Base-by-base conservation (phyloP, 1,284 basidiomycete genomes). In the Boletellus deceptivus region DNA sequence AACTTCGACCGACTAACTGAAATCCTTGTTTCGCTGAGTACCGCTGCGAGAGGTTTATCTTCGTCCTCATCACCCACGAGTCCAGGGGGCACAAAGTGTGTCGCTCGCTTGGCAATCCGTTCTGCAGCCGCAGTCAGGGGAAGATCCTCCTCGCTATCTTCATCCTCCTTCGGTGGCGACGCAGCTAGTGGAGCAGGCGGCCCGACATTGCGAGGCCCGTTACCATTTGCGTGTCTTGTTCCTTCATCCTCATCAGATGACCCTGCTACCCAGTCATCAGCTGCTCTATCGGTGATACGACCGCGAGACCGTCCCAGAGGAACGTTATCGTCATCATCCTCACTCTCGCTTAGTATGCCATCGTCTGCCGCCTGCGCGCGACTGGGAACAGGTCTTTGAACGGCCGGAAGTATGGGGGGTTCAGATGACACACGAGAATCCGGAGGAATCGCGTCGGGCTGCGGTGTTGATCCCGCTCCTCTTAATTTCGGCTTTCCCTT, bases 121-220 rank as follows among this genome's bases (percentile, higher is more conserved):
- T 62, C 41, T 22, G 83, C 73, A 11, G 85, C 79, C 11, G 79
- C 78, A 20, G 80, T 79, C n/a, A 90, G 72, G 6, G 88, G 88
- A 39, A 89, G 55, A 66, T 91, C 87, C 58, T 89, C 87, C 44
- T 90, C 89, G 57, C 84, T 86, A 58, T 84, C 77, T 16, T 62
- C 64, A 57, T 82, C 40, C 29, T 16, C 48, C 29, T 55, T 31
- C 46, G 55, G 38, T 2, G 49, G 49, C 49, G 48, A n/a, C 38
- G 54, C 40, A 34, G 54, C 42, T 16, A 54, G 53, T 29, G 55
- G 57, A 35, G 53, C 55, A 16, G 58, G 46, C 29, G 65, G 48
- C 38, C 45, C 48, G 24, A 31, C 40, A 58, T 77, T 76, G 56
- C 77, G 73, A 49, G 71, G 76, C 5, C 82, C 82, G n/a, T 74